Conservation (phyloP, 345 rosid genomes). For the Turnera subulata region DNA sequence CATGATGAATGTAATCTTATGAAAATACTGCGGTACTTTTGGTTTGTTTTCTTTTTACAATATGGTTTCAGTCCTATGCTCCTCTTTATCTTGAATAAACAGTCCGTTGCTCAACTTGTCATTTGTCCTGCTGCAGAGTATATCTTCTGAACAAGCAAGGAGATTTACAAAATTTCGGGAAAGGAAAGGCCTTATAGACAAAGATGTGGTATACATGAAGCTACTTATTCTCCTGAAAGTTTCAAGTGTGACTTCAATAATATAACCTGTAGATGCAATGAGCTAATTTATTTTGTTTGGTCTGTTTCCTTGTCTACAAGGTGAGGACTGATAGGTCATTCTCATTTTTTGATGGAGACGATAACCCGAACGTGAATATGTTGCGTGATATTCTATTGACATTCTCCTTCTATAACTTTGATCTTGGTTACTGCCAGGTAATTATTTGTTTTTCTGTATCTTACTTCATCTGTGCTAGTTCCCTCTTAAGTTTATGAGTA, state of each 20-base stretch:
- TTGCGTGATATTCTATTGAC: slow-evolving; percentile 85
- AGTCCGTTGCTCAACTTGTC: too few species aligned
- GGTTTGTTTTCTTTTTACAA: too few species aligned
- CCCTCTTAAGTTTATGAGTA: background rate
- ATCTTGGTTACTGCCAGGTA: slow-evolving; percentile 99
- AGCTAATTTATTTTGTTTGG: slow-evolving; percentile 4
- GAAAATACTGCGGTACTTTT: too few species aligned
- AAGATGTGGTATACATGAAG: slow-evolving; percentile 80
- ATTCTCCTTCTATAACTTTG: slow-evolving; percentile 93
- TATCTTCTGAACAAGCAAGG: slow-evolving; percentile 86
- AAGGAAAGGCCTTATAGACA: slow-evolving; percentile 85
- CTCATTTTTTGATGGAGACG: slow-evolving; percentile 84
- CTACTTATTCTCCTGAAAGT: too few species aligned
- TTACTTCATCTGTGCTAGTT: slow-evolving; percentile 1
- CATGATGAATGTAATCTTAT: too few species aligned
- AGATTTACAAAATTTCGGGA: slow-evolving; percentile 92
- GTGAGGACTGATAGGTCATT: slow-evolving; percentile 92
- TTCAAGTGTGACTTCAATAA: background rate
- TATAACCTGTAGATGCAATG: background rate
- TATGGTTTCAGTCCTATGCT: too few species aligned
- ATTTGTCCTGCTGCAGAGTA: slow-evolving; percentile 48
- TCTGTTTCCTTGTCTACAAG: slow-evolving; percentile 33
- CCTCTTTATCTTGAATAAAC: too few species aligned
- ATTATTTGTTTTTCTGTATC: background rate
- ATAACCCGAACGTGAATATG: slow-evolving; percentile 70